Percentiles rank a stretch among this genome's conserved stretches.
phyloP scores from a whole-genome alignment of 2,329 filamentous ascomycete species.

The Pyrenophora teres region DNA sequence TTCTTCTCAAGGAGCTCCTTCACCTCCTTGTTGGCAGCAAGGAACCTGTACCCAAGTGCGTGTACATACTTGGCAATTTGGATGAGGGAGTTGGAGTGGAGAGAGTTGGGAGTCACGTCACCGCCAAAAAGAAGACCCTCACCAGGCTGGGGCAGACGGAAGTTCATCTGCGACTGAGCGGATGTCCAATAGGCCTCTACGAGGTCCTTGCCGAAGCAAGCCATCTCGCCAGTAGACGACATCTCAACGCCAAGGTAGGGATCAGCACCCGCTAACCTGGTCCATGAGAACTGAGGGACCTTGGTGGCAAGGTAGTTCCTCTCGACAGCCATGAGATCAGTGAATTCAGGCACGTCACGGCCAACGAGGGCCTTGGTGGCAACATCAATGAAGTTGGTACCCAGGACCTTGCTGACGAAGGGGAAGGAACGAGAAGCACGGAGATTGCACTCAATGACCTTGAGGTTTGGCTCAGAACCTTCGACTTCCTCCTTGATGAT shows the following conservation, averaged over 20 bases:
- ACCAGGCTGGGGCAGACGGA: slow-evolving; percentile 91
- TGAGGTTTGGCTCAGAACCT: slow-evolving; percentile 75
- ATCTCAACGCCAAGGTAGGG: slow-evolving; percentile 98
- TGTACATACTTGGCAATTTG: slow-evolving; percentile 84
- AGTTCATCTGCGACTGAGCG: slow-evolving; percentile 98
- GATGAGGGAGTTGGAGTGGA: slow-evolving; percentile 67
- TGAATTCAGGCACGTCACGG: slow-evolving; percentile 79
- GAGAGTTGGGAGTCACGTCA: slow-evolving; percentile 60
- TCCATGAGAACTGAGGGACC: slow-evolving; percentile 99
- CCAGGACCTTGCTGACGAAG: slow-evolving; percentile 96
- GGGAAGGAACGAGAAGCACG: slow-evolving; percentile 97
- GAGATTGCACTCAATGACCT: slow-evolving; percentile 98
- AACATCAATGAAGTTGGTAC: slow-evolving; percentile 94
- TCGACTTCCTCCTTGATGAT: slow-evolving; percentile 91
- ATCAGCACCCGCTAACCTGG: slow-evolving; percentile 92
- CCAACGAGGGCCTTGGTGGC: slow-evolving; percentile 91
- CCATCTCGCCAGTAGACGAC: slow-evolving; percentile 96
- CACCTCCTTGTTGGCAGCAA: slow-evolving; percentile 78
- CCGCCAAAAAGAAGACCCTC: slow-evolving; percentile 96
- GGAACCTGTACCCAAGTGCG: slow-evolving; percentile 93
- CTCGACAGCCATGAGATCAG: slow-evolving; percentile 86
- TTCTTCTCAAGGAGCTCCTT: slow-evolving; percentile 80
- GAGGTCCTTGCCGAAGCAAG: slow-evolving; percentile 95
- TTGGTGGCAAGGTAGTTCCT: slow-evolving; percentile 95
- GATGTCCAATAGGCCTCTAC: slow-evolving; percentile 98